These are phyloP conservation scores for Drechslerella dactyloides DNA, from an alignment of 2,329 filamentous ascomycete genomes.

Conservation along the genomic window DNA sequence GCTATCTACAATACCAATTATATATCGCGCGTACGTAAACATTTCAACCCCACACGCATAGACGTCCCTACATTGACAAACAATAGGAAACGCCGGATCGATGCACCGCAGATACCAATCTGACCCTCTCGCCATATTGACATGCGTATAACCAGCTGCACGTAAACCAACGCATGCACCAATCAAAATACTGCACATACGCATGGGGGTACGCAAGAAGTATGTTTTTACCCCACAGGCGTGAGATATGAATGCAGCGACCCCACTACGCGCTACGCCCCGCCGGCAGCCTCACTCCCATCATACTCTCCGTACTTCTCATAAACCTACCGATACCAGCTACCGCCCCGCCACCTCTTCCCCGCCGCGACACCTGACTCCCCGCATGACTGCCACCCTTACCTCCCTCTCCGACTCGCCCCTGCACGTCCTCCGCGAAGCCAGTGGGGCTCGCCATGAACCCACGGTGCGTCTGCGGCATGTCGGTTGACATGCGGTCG, in stretches of 20 bases:
- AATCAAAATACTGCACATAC: not conserved
- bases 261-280: no score
- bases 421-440: conserved; percentile 39
- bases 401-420: conserved; percentile 17
- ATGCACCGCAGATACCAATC: no score
- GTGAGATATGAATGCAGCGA: not conserved
- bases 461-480: conserved; percentile 44
- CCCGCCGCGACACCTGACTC: not conserved
- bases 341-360: conserved; percentile 8
- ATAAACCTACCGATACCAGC: conserved; percentile 31
- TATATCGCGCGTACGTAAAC: not conserved
- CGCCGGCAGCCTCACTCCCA: conserved; percentile 29
- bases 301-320: conserved; percentile 48
- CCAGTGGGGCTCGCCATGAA: conserved; percentile 41
- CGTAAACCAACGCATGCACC: no score
- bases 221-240: no score
- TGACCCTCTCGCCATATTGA: no score
- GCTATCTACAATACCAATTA: not conserved
- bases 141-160: no score
- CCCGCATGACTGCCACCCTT: not conserved
- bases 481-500: conserved; percentile 33
- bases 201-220: no score
- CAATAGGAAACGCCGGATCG: not conserved
- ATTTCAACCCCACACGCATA: not conserved
- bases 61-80: not conserved